Evolutionary conservation across 2,329 filamentous ascomycete genomes (phyloP).

Genomic region (Pseudofabraea citricarpa): DNA sequence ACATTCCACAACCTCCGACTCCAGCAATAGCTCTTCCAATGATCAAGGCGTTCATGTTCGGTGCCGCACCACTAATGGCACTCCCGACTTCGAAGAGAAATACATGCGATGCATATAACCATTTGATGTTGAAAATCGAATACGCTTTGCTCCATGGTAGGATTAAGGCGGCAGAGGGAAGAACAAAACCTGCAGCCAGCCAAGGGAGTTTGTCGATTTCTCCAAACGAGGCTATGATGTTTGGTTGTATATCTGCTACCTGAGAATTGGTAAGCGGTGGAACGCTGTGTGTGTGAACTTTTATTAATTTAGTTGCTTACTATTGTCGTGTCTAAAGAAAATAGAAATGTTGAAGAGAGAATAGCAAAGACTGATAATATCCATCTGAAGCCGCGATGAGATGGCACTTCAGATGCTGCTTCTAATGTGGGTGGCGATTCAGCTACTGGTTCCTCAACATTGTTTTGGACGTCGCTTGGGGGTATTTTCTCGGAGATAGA

Average conservation of each 20-base stretch:
- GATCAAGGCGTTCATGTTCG: conserved; percentile 20
- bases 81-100: conserved; percentile 17
- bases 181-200: conserved; percentile 23
- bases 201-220: conserved; percentile 32
- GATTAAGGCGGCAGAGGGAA: conserved; percentile 1
- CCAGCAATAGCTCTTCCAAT: conserved; percentile 23
- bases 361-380: neutral
- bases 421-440: neutral
- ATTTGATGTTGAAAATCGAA: conserved; percentile 23
- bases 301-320: neutral
- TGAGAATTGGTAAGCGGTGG: too few species aligned
- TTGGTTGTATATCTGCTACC: conserved; percentile 38
- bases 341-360: neutral
- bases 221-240: conserved; percentile 30
- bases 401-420: neutral
- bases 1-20: conserved; percentile 12
- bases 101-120: conserved; percentile 4
- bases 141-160: conserved; percentile 2
- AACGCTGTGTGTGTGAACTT: too few species aligned
- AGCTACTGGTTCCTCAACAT: too few species aligned
- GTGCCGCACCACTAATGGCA: conserved; percentile 20
- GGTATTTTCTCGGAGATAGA: too few species aligned
- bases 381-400: neutral
- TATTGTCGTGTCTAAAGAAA: neutral
- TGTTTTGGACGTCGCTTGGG: too few species aligned